Evolutionary conservation across 2,329 filamentous ascomycete genomes (phyloP), one percentile per base, ranked within the genome.

Genomic region (Aspergillus phoenicis): DNA sequence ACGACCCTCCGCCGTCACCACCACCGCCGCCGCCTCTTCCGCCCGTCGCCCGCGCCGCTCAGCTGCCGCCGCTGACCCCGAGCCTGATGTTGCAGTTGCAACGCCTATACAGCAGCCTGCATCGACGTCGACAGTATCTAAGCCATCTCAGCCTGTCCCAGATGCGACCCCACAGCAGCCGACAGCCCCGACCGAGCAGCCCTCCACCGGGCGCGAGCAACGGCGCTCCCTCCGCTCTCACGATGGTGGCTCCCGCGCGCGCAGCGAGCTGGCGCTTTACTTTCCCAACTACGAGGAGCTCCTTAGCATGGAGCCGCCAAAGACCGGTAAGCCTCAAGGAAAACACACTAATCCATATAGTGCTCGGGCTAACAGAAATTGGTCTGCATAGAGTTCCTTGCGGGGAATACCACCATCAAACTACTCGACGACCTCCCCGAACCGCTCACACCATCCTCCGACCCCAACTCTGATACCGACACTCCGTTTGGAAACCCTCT

Each of bases 211-310:
- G 53, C 54, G 51, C 20, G 62, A 68, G 39, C 88, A 91, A 67
- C 89, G 86, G 75, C 81, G 93, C 71, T 94, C 92, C 73, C 81
- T 97, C 74, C 87, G 94, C 64, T 96, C 92, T 56, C 91, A 96
- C 71, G 92, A 96, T 73, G 85, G 85, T 70, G 90, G 89, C 10
- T 89, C 89, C 55, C 85, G 91, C 68, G 89, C 93, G 78, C 97
- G 96, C 83, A 97, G 93, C 78, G 93, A 97, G 73, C 83, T 98
- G 63, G 89, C 93, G 39, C 85, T 87, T 52, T 98, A 97, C 78
- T 97, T 98, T 72, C 88, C 91, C 56, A 93, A 96, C 71, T 98
- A 97, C 77, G 93, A 97, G 77, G 91, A 96, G 74, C 86, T 97
- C 67, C 92, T 98, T 78, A 93, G 91, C 64, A 91, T 96, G 73